phyloP scores from a whole-genome alignment of 768 basidiomycete genomes.

The Leucosporidium yakuticum region DNA sequence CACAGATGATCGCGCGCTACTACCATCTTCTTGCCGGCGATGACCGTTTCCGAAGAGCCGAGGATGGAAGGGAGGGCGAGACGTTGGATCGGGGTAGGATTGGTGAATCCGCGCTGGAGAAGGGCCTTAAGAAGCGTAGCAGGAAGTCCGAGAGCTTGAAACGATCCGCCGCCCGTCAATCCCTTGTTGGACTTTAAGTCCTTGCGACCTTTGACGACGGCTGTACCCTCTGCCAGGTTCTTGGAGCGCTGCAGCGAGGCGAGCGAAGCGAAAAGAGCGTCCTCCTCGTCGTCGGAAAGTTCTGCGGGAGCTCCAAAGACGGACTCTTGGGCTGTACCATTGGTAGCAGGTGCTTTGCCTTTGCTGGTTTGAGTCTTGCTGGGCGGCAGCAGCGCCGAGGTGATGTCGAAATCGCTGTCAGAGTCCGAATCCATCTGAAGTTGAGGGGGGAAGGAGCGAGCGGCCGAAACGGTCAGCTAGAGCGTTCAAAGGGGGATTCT shows the following conservation, averaged over 20 bases:
- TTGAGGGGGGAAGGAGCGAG: not conserved
- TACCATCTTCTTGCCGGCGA: conserved; percentile 50
- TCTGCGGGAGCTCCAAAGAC: not conserved
- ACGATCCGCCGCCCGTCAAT: conserved; percentile 85
- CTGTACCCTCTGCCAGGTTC: conserved; percentile 67
- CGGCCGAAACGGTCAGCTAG: not conserved
- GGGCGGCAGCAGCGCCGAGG: conserved; percentile 17
- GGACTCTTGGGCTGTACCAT: not conserved
- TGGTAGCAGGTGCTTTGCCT: not conserved
- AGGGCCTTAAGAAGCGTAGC: conserved; percentile 76
- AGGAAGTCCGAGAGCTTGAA: conserved; percentile 89
- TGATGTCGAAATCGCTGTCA: conserved; percentile 26
- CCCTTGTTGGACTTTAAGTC: conserved; percentile 60
- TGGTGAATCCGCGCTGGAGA: conserved; percentile 85
- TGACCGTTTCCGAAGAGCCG: conserved; percentile 75
- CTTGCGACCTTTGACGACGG: conserved; percentile 62
- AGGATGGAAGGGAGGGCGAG: conserved; percentile 79
- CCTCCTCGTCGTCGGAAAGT: conserved; percentile 21
- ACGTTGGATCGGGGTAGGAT: conserved; percentile 94
- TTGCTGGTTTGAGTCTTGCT: not conserved
- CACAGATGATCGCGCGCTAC: conserved; percentile 35
- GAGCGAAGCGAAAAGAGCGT: conserved; percentile 25
- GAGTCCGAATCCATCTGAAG: conserved; percentile 26
- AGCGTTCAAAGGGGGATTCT: not conserved
- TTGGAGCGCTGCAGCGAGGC: conserved; percentile 41